phyloP scores from a whole-genome alignment of 306 rosid species.

The Dalbergia cochinchinensis region DNA sequence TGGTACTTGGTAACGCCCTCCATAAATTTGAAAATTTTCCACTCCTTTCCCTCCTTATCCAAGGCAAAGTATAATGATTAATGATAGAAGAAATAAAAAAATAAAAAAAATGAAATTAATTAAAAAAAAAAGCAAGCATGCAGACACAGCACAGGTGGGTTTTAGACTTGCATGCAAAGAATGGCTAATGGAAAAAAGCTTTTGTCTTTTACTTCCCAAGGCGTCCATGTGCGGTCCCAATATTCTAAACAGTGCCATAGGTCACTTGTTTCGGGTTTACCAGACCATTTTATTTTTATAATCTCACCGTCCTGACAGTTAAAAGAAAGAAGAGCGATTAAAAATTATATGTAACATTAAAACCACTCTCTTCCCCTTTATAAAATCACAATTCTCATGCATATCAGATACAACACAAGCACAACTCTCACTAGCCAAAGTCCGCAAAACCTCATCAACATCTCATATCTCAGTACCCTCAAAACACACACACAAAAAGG shows the following conservation, averaged over 20 bases:
- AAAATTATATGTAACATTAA: slow-evolving; percentile 43
- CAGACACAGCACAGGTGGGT: slow-evolving; percentile 8
- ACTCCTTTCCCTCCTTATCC: slow-evolving; percentile 30
- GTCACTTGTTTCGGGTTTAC: slow-evolving; percentile 78
- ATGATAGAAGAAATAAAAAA: not conserved
- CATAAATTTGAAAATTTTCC: slow-evolving; percentile 31
- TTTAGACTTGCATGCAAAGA: slow-evolving; percentile 53
- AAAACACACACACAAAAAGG: not conserved
- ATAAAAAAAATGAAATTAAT: not conserved
- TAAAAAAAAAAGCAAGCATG: slow-evolving; percentile 20
- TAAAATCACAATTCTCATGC: slow-evolving; percentile 62
- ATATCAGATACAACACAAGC: slow-evolving; percentile 44
- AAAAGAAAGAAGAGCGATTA: slow-evolving; percentile 51
- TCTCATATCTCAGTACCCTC: slow-evolving; percentile 39
- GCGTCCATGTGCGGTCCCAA: slow-evolving; percentile 86
- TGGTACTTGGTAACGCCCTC: slow-evolving; percentile 30
- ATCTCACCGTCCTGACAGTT: slow-evolving; percentile 66
- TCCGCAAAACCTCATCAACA: slow-evolving; percentile 18
- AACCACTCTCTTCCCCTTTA: slow-evolving; percentile 57
- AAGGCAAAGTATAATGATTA: slow-evolving; percentile 1
- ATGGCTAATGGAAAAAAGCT: slow-evolving; percentile 49
- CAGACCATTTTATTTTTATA: slow-evolving; percentile 76
- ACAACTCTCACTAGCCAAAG: slow-evolving; percentile 32
- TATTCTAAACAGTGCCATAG: slow-evolving; percentile 69
- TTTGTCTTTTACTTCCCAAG: slow-evolving; percentile 76